Evolutionary conservation across 2,329 filamentous ascomycete genomes (phyloP).

Genomic region (Elsinoe fawcettii): DNA sequence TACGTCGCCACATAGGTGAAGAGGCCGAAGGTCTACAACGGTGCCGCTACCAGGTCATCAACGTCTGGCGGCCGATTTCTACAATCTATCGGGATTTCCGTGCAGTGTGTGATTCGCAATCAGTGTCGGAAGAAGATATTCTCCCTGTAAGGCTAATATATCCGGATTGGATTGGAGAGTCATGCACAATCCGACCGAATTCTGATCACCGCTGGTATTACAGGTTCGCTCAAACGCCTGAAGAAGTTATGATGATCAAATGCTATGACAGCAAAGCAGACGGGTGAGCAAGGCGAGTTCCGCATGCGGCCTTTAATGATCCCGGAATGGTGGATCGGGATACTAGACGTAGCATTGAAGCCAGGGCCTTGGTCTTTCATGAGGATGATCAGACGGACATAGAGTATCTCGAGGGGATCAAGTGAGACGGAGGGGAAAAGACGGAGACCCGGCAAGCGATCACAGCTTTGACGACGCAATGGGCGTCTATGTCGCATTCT

Average conservation of each 20-base stretch:
- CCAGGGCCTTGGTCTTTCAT: slow-evolving; percentile 46
- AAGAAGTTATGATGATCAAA: slow-evolving; percentile 53
- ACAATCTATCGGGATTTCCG: slow-evolving; percentile 19
- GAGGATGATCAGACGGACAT: slow-evolving; percentile 16
- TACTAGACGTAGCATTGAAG: slow-evolving; percentile 50
- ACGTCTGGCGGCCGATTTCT: slow-evolving; percentile 29
- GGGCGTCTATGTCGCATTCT: too few species aligned
- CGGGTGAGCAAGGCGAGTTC: slow-evolving; percentile 45
- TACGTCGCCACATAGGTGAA: slow-evolving; percentile 40
- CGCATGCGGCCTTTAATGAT: slow-evolving; percentile 51
- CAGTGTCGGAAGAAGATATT: slow-evolving; percentile 38
- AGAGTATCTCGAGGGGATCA: not conserved
- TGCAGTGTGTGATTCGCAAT: slow-evolving; percentile 18
- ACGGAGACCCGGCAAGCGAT: too few species aligned
- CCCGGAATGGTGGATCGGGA: slow-evolving; percentile 35
- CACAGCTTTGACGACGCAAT: too few species aligned
- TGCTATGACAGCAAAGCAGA: slow-evolving; percentile 54
- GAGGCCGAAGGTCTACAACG: slow-evolving; percentile 39
- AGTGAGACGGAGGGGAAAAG: not conserved
- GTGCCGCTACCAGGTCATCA: slow-evolving; percentile 48
- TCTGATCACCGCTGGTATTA: slow-evolving; percentile 53
- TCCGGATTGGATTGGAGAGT: slow-evolving; percentile 49
- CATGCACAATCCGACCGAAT: slow-evolving; percentile 48
- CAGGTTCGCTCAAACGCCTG: slow-evolving; percentile 53
- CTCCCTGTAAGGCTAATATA: slow-evolving; percentile 53